Evolutionary conservation across 139 green algal genomes (phyloP).

Genomic region (Micractinium sp.): DNA sequence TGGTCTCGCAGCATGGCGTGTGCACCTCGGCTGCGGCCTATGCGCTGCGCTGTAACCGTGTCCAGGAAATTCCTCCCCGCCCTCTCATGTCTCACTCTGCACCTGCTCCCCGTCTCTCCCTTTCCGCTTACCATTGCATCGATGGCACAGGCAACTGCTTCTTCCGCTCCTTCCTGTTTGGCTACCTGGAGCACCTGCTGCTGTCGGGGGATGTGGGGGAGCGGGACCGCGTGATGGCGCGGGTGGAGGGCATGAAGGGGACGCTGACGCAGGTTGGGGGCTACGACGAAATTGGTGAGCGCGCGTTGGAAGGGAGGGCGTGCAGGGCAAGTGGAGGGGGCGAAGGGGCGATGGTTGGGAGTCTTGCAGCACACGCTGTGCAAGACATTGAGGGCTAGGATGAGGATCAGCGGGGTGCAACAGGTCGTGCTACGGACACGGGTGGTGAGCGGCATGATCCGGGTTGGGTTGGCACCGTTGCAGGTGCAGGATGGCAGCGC

Average conservation of each 20-base stretch:
- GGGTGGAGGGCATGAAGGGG: conserved; percentile 36
- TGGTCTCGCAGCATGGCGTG: too few species aligned
- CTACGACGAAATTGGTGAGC: conserved; percentile 56
- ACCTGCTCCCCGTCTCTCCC: too few species aligned
- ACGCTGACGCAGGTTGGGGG: conserved; percentile 62
- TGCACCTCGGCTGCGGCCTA: too few species aligned
- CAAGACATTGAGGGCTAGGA: not conserved
- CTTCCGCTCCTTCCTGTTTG: conserved; percentile 78
- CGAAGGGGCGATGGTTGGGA: too few species aligned
- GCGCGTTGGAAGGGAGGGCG: not conserved
- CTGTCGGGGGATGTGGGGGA: conserved; percentile 54
- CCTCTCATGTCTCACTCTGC: too few species aligned
- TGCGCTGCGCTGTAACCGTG: not conserved
- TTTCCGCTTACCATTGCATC: too few species aligned
- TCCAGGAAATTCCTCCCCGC: too few species aligned
- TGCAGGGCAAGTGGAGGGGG: too few species aligned
- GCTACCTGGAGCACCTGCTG: conserved; percentile 80
- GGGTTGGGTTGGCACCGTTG: not conserved
- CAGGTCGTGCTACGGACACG: too few species aligned
- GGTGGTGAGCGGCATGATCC: not conserved
- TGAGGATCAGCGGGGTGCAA: too few species aligned
- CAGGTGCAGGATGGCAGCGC: conserved; percentile 10
- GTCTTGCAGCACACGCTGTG: too few species aligned
- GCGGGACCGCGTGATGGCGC: conserved; percentile 28
- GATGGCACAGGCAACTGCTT: conserved; percentile 91